Evolutionary conservation across 208 protist genomes (phyloP).

Genomic region (Wallacemonas sp.): DNA sequence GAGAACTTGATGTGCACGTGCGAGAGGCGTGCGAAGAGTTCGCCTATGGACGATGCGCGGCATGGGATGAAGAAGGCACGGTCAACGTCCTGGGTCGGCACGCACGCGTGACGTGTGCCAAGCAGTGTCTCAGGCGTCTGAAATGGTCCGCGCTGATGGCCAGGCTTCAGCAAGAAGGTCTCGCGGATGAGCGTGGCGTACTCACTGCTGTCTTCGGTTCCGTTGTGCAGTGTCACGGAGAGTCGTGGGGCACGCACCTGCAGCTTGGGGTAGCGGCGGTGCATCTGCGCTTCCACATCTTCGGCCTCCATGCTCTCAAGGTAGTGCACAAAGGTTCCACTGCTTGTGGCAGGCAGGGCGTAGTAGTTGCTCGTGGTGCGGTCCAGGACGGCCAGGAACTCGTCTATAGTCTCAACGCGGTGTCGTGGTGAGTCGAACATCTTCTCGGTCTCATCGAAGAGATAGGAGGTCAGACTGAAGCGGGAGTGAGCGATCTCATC

Average conservation of each 20-base stretch:
- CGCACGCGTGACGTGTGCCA: slow-evolving; percentile 30
- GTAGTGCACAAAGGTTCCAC: slow-evolving; percentile 64
- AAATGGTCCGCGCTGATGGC: slow-evolving; percentile 35
- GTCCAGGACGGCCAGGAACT: slow-evolving; percentile 44
- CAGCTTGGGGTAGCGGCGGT: slow-evolving; percentile 17
- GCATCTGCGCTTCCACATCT: slow-evolving; percentile 12
- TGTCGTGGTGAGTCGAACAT: slow-evolving; percentile 21
- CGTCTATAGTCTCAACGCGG: slow-evolving; percentile 44
- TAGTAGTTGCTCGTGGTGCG: slow-evolving; percentile 43
- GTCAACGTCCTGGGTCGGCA: slow-evolving; percentile 27
- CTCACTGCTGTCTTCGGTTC: slow-evolving; percentile 23
- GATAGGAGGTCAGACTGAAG: slow-evolving; percentile 39
- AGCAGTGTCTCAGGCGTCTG: slow-evolving; percentile 21
- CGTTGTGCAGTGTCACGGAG: slow-evolving; percentile 36
- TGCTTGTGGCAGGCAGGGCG: slow-evolving; percentile 31
- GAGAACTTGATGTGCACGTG: slow-evolving; percentile 39
- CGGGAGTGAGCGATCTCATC: slow-evolving; percentile 33
- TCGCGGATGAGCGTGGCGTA: slow-evolving; percentile 21
- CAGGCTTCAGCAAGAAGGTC: slow-evolving; percentile 24
- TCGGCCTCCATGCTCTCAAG: slow-evolving; percentile 15
- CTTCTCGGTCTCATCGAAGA: slow-evolving; percentile 39
- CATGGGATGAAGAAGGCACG: slow-evolving; percentile 42
- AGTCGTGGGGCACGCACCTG: slow-evolving; percentile 15
- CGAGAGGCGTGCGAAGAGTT: slow-evolving; percentile 41
- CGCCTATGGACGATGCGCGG: slow-evolving; percentile 28